Evolutionary conservation across 2,329 filamentous ascomycete genomes (phyloP).

Genomic region (Chrysoporthe cubensis): DNA sequence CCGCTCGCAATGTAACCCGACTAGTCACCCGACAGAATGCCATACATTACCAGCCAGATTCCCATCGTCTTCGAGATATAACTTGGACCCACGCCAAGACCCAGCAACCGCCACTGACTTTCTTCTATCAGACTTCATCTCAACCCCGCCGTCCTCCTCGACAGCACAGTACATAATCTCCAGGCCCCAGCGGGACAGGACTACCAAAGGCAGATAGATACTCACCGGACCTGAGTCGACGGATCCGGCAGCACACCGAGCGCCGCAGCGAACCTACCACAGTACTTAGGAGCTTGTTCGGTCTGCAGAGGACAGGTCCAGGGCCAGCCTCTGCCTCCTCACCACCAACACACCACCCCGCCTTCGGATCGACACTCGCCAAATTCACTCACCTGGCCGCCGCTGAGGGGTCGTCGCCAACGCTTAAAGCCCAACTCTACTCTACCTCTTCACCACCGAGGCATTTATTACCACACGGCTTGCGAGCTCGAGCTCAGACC

Average conservation of each 20-base stretch:
- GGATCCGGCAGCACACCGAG: background rate
- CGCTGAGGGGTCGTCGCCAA: background rate
- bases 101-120: background rate
- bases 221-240: background rate
- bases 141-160: background rate
- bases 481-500: background rate
- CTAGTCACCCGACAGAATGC: constrained; percentile 15
- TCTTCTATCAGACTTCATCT: background rate
- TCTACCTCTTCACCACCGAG: constrained; percentile 29
- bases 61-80: background rate
- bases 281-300: background rate
- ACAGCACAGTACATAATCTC: background rate
- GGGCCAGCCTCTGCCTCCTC: background rate
- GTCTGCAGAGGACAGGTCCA: background rate
- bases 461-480: too few species aligned
- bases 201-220: background rate
- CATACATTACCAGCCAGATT: constrained; percentile 17
- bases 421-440: background rate
- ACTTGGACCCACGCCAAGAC: background rate
- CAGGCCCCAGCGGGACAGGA: background rate
- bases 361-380: constrained; percentile 20
- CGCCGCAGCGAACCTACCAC: background rate
- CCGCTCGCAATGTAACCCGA: constrained; percentile 19
- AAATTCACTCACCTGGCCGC: constrained; percentile 15
- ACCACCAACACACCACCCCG: constrained; percentile 21